A percentile compares a stretch with the other conserved stretches of the same genome.
phyloP scores from a whole-genome alignment of 768 basidiomycete genomes.

The Hygrocybe coccinea region DNA sequence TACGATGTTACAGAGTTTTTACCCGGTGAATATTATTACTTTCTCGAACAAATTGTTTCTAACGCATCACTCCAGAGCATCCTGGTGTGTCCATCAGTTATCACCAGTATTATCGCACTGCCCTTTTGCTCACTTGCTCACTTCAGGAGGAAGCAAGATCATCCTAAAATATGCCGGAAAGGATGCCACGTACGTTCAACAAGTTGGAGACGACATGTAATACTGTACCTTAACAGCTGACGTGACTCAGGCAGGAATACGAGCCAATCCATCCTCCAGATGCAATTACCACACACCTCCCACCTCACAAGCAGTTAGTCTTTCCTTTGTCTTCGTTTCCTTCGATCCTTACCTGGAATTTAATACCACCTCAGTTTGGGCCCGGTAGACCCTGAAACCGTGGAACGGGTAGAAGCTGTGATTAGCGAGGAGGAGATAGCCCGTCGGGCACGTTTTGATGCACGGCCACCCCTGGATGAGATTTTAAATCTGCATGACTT shows the following conservation, averaged over 20 bases:
- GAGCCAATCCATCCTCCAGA: slow-evolving; percentile 88
- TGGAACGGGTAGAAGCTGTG: slow-evolving; percentile 56
- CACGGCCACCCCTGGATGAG: slow-evolving; percentile 68
- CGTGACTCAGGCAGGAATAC: slow-evolving; percentile 56
- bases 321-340: background rate
- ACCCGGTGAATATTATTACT: slow-evolving; percentile 44
- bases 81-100: slow-evolving; percentile 49
- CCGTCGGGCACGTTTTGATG: slow-evolving; percentile 54
- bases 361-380: slow-evolving; percentile 50
- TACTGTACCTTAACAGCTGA: background rate
- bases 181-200: slow-evolving; percentile 70
- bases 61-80: slow-evolving; percentile 43
- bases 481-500: slow-evolving; percentile 93
- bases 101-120: background rate
- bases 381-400: slow-evolving; percentile 61
- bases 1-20: slow-evolving; percentile 80
- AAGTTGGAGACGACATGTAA: slow-evolving; percentile 5
- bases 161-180: slow-evolving; percentile 86
- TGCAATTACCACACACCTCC: slow-evolving; percentile 70
- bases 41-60: background rate
- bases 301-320: slow-evolving; percentile 77
- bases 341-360: background rate
- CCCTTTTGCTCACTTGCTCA: slow-evolving; percentile 7
- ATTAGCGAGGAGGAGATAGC: slow-evolving; percentile 69
- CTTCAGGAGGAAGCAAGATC: slow-evolving; percentile 71